These are phyloP conservation scores for Trapa incisa DNA, from an alignment of 345 rosid species.

Conservation along the genomic window DNA sequence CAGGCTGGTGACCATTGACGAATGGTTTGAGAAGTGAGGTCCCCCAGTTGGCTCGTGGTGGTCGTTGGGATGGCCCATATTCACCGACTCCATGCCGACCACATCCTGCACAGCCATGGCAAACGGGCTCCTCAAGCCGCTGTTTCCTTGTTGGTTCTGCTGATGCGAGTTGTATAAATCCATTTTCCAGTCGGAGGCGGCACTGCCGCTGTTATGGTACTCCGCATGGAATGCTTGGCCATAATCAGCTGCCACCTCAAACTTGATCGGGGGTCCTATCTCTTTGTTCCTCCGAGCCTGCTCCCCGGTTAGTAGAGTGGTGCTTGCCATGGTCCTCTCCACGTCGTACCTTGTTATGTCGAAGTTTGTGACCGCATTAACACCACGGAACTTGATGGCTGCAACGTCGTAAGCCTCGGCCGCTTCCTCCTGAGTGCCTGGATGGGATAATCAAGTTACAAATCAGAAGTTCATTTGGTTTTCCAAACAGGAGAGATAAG, in stretches of 20 bases:
- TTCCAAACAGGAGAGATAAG: too few species aligned
- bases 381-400: conserved; percentile 70
- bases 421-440: conserved; percentile 84
- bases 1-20: conserved; percentile 55
- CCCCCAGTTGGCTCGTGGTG: conserved; percentile 18
- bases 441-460: background rate
- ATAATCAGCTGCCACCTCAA: conserved; percentile 13
- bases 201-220: conserved; percentile 12
- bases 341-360: conserved; percentile 64
- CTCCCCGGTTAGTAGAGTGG: conserved; percentile 58
- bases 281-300: conserved; percentile 48
- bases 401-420: conserved; percentile 78
- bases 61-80: conserved; percentile 22
- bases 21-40: conserved; percentile 34
- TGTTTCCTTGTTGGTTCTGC: conserved; percentile 18
- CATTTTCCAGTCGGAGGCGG: conserved; percentile 39
- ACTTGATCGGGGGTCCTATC: conserved; percentile 5
- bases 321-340: conserved; percentile 65
- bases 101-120: conserved; percentile 31
- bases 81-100: conserved; percentile 23
- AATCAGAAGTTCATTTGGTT: too few species aligned
- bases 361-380: conserved; percentile 68
- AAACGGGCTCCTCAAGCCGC: conserved; percentile 18
- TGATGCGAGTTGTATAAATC: conserved; percentile 19
- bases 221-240: conserved; percentile 4